Evolutionary conservation across 352 stramenopile species (phyloP), one percentile per base, ranked within the genome.

Genomic region (Phytophthora chlamydospora): DNA sequence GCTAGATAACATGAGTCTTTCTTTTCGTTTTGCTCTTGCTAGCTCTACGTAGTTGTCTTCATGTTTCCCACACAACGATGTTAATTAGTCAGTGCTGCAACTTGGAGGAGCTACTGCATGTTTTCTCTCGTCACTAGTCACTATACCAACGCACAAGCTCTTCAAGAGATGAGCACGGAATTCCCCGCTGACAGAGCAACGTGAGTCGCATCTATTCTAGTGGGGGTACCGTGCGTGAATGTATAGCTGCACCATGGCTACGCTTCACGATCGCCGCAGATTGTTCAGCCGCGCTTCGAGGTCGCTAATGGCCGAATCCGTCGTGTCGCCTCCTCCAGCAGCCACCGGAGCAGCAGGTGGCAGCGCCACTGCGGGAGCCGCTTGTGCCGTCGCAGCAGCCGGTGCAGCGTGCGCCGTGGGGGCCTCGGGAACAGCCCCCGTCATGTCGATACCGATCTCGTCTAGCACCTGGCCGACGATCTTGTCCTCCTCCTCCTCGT

Each of bases 261-360:
- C 50, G 43, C 21, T 35, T 78, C 76, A 91, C 50, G 82, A 91
- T 66, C 83, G 79, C 48, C 85, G 81, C 57, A 99, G 73, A 79
- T 99, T 99, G 83, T 99, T 99, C 62, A 99, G 81, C 58, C 97
- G 83, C 46, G 90, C 91, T 79, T 99, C 97, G 32, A 99, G 83
- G 66, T 99, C 97, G 67, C 84, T 97, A 46, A 99, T 90, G 40
- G 93, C 90, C 16, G 93, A 86, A 59, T 96, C 76, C 50, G 65
- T 65, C 58, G 68, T 72, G 38, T 61, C 62, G 9, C 64, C 62
- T 19, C 68, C 73, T 43, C 71, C 81, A 43, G 80, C 80, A 14
- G 83, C 77, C 5, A 90, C 80, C 1, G 83, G 80, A 0, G 81
- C 78, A 31, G 78, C 65, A 34, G 76, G 83, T n/a, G 78, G 73